phyloP scores from a whole-genome alignment of 345 rosid species.

The Rhodamnia argentea region DNA sequence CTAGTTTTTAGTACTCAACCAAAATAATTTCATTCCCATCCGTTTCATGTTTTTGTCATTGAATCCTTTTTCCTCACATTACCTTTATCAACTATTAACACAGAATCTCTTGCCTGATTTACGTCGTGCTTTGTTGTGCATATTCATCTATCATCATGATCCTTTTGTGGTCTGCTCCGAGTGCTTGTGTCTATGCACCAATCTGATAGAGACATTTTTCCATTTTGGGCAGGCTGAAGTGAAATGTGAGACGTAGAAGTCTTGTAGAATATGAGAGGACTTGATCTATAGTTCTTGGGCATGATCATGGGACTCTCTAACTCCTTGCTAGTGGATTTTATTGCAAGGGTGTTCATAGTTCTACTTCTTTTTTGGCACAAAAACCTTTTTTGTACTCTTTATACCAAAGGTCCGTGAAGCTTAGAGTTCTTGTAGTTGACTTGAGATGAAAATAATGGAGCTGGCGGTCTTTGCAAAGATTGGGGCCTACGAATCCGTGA shows the following conservation, averaged over 20 bases:
- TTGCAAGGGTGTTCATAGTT: background rate
- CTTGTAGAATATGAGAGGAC: background rate
- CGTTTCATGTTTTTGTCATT: background rate
- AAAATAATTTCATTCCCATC: background rate
- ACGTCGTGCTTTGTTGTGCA: background rate
- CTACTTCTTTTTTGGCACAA: background rate
- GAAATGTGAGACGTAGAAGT: background rate
- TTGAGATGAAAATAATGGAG: too few relatives aligned
- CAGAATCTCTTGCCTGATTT: background rate
- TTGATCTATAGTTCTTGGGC: background rate
- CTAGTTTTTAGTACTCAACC: background rate
- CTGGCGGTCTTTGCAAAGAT: too few relatives aligned
- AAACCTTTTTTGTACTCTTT: too few relatives aligned
- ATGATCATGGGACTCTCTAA: background rate
- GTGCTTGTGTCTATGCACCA: background rate
- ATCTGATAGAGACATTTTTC: background rate
- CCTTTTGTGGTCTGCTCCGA: background rate
- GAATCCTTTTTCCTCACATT: background rate
- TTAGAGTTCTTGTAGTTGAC: too few relatives aligned
- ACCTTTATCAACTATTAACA: background rate
- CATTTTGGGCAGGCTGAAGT: background rate
- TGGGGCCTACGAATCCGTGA: too few relatives aligned
- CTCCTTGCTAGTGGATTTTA: background rate
- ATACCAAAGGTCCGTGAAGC: too few relatives aligned
- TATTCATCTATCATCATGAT: background rate